These are phyloP conservation scores for Cymbidium sinense DNA, from an alignment of 106 monocot genomes.

Conservation along the genomic window DNA sequence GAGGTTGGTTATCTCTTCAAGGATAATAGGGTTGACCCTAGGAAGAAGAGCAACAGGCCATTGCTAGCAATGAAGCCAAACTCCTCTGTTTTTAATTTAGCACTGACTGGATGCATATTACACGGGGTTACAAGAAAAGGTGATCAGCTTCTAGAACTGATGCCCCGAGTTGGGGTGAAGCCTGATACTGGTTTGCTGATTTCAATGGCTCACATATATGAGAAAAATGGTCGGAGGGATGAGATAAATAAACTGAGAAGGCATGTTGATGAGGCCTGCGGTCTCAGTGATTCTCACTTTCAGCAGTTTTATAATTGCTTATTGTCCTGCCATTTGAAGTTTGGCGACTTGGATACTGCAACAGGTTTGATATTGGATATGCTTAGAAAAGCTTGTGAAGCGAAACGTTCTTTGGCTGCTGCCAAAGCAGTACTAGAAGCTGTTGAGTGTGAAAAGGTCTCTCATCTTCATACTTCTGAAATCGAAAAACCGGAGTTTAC, in stretches of 20 bases:
- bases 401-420: constrained; percentile 57
- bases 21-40: constrained; percentile 70
- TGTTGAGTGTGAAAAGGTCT: constrained; percentile 21
- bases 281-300: constrained; percentile 43
- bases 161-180: constrained; percentile 72
- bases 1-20: constrained; percentile 80
- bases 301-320: constrained; percentile 75
- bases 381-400: constrained; percentile 75
- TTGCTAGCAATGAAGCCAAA: constrained; percentile 19
- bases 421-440: constrained; percentile 53
- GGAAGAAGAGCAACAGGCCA: constrained; percentile 61
- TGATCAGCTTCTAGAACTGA: constrained; percentile 67
- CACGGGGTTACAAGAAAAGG: constrained; percentile 7
- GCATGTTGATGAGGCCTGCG: constrained; percentile 55
- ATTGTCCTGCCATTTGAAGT: constrained; percentile 85
- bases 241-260: constrained; percentile 70
- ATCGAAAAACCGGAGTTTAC: too few relatives aligned
- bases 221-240: constrained; percentile 70
- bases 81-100: constrained; percentile 9
- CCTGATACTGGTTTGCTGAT: constrained; percentile 52
- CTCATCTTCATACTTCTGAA: constrained; percentile 12
- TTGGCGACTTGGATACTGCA: constrained; percentile 59
- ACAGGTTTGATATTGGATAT: constrained; percentile 64
- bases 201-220: constrained; percentile 75
- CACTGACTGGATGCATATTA: constrained; percentile 7